A percentile compares a stretch with the other conserved stretches of the same genome.
Evolutionary conservation across 2,329 filamentous ascomycete genomes (phyloP).

Genomic region (Fonsecaea monophora): DNA sequence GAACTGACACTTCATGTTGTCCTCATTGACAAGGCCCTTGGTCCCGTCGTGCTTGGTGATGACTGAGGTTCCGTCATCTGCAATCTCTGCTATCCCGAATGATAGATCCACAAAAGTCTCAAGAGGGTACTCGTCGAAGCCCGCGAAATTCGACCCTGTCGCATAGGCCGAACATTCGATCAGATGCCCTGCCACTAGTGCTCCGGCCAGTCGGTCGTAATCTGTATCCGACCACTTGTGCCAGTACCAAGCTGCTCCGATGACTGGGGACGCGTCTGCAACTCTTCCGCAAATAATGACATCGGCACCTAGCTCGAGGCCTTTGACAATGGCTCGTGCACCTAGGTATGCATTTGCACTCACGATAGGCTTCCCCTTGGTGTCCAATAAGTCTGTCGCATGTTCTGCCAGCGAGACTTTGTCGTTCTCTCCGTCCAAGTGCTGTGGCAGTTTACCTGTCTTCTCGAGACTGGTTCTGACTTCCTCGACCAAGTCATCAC

Average conservation of each 20-base stretch:
- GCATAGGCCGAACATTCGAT: slow-evolving; percentile 64
- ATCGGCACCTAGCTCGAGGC: slow-evolving; percentile 48
- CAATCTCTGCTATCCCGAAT: slow-evolving; percentile 60
- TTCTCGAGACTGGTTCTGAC: slow-evolving; percentile 46
- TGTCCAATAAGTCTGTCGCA: slow-evolving; percentile 49
- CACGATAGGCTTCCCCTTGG: slow-evolving; percentile 48
- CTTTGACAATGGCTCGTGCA: slow-evolving; percentile 56
- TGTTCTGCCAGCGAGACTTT: slow-evolving; percentile 47
- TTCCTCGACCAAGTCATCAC: slow-evolving; percentile 53
- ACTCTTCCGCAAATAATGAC: slow-evolving; percentile 56
- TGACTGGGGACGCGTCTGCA: slow-evolving; percentile 60
- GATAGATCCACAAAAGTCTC: slow-evolving; percentile 53
- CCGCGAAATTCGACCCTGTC: slow-evolving; percentile 63
- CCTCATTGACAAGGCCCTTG: slow-evolving; percentile 53
- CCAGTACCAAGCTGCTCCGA: slow-evolving; percentile 64
- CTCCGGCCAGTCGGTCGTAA: slow-evolving; percentile 59
- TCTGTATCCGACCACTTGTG: slow-evolving; percentile 59
- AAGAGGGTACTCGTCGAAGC: slow-evolving; percentile 52
- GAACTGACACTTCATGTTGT: slow-evolving; percentile 56
- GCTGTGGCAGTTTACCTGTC: slow-evolving; percentile 45
- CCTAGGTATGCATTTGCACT: slow-evolving; percentile 63
- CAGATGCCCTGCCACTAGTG: slow-evolving; percentile 59
- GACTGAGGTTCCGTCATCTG: slow-evolving; percentile 53
- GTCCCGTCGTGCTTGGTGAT: slow-evolving; percentile 58
- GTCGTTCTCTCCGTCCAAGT: slow-evolving; percentile 52